A percentile compares a stretch with the other conserved stretches of the same genome.
phyloP scores from a whole-genome alignment of 73 alveolate species.

The Effrenium voratum region DNA sequence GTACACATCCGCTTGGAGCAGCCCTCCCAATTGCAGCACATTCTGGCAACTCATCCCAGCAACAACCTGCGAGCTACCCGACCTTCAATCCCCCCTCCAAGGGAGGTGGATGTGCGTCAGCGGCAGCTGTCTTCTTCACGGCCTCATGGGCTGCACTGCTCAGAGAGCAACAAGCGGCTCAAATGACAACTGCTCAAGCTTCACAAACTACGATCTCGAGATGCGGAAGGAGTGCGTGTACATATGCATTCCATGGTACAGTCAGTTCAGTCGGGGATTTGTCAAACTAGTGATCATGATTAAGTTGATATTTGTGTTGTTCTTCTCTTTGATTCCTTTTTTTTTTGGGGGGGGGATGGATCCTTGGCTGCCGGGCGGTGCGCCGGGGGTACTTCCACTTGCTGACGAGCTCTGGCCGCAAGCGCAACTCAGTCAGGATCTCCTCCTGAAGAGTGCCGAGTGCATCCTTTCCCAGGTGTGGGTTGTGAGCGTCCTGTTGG shows the following conservation, averaged over 20 bases:
- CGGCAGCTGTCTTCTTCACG: background rate
- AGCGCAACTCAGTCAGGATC: slow-evolving; percentile 48
- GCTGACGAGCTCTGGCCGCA: slow-evolving; percentile 22
- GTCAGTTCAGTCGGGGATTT: background rate
- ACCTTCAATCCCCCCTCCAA: slow-evolving; percentile 64
- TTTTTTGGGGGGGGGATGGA: background rate
- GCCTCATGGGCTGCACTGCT: background rate
- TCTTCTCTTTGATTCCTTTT: background rate
- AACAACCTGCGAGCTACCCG: too few species aligned
- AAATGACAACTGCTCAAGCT: background rate
- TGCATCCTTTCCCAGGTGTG: too few species aligned
- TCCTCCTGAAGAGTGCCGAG: slow-evolving; percentile 14
- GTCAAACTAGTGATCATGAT: background rate
- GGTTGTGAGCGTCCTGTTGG: too few species aligned
- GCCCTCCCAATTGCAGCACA: too few species aligned
- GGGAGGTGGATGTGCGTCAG: slow-evolving; percentile 40
- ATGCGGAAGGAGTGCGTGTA: too few species aligned
- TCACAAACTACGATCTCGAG: background rate
- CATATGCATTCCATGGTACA: too few species aligned
- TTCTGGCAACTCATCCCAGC: too few species aligned
- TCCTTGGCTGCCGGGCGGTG: background rate
- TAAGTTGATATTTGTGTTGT: background rate
- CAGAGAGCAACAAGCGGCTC: background rate
- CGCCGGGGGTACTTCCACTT: slow-evolving; percentile 71
- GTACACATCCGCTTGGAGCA: too few species aligned